phyloP scores from a whole-genome alignment of 345 rosid genomes.

The Gossypium anomalum region DNA sequence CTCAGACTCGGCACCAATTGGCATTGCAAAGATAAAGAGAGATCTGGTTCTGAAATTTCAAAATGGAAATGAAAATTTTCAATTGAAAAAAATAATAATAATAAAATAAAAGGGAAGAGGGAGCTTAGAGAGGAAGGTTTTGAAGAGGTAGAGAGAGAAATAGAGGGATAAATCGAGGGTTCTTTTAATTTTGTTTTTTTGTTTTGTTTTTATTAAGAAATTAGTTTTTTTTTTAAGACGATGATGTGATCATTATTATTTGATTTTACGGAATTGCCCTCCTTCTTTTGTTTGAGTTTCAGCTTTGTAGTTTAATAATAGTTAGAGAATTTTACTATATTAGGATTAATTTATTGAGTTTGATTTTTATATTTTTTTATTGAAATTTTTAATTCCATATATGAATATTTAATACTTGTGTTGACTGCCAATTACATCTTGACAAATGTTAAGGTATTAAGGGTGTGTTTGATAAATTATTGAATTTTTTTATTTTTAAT shows the following conservation, averaged over 20 bases:
- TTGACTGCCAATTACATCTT: no score
- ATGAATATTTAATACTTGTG: no score
- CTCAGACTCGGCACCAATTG: conserved; percentile 12
- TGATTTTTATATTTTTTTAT: no score
- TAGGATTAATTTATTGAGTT: background rate
- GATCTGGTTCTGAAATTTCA: conserved; percentile 20
- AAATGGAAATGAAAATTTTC: background rate
- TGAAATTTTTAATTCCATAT: no score
- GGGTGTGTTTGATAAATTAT: no score
- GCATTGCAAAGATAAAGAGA: conserved; percentile 24
- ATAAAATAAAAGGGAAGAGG: background rate
- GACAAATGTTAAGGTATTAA: no score
- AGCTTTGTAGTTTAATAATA: background rate
- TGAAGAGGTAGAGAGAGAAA: conserved; percentile 16
- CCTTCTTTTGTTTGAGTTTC: background rate
- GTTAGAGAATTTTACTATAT: background rate
- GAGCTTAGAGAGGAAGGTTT: conserved; percentile 31
- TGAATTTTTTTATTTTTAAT: no score
- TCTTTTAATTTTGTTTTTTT: background rate
- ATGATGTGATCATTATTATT: background rate
- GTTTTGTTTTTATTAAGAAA: background rate
- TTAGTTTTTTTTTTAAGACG: background rate
- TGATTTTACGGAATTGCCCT: background rate
- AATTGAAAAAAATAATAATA: background rate
- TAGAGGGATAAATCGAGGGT: background rate